Percentiles rank a stretch among this genome's conserved stretches.
These are phyloP conservation scores for Juglanconis oblonga DNA, from an alignment of 2,329 filamentous ascomycete species.

Conservation along the genomic window DNA sequence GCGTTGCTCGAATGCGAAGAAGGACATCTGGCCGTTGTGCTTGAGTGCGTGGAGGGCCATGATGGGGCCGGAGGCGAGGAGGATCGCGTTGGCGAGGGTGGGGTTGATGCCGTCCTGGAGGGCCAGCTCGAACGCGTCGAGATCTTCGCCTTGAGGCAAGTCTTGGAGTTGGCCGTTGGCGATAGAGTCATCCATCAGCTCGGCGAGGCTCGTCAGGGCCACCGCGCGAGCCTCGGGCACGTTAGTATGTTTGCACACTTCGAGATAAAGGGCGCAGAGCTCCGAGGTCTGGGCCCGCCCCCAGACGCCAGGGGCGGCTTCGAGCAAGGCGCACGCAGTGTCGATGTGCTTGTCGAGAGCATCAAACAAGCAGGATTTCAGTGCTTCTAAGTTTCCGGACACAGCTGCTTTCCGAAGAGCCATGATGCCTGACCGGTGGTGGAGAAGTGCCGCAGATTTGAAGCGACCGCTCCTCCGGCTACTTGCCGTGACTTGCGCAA, in stretches of 20 bases:
- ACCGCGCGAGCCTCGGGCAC: constrained; percentile 45
- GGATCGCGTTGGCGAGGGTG: constrained; percentile 46
- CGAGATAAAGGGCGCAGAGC: constrained; percentile 42
- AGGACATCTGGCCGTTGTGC: constrained; percentile 16
- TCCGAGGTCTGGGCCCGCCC: constrained; percentile 22
- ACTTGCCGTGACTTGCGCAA: neutral
- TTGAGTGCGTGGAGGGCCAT: constrained; percentile 31
- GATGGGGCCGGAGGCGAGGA: constrained; percentile 47
- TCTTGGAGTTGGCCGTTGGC: constrained; percentile 21
- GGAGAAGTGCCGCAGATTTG: constrained; percentile 33
- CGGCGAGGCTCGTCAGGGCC: constrained; percentile 46
- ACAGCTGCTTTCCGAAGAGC: constrained; percentile 32
- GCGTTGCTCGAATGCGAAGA: constrained; percentile 19
- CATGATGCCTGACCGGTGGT: constrained; percentile 35
- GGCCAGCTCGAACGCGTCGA: constrained; percentile 34
- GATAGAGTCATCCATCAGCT: constrained; percentile 41
- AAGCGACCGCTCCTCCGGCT: neutral
- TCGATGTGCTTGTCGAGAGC: constrained; percentile 38
- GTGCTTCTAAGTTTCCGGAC: constrained; percentile 11
- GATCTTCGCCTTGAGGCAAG: constrained; percentile 31
- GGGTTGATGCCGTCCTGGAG: constrained; percentile 42
- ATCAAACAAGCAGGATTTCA: constrained; percentile 32
- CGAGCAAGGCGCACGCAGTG: constrained; percentile 39
- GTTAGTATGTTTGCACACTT: constrained; percentile 35
- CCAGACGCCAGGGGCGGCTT: constrained; percentile 33